Evolutionary conservation across 2,329 filamentous ascomycete species (phyloP).

Genomic region (Metarhizium rileyi): DNA sequence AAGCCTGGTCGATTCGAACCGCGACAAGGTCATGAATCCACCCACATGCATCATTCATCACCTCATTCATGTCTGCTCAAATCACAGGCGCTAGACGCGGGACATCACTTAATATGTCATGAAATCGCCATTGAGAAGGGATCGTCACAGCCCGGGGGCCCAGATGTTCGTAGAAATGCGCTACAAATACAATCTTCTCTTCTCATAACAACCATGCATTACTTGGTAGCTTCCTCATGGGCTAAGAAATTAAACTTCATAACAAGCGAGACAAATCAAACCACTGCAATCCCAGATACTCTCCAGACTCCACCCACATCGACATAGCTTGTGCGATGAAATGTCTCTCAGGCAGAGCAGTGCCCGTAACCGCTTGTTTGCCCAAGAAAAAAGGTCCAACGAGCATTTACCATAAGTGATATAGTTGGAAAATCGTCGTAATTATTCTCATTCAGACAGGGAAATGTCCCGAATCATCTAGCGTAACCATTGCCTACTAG

Average conservation of each 20-base stretch:
- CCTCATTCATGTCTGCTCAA: not conserved
- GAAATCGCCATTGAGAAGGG: not conserved
- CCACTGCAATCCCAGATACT: conserved; percentile 17
- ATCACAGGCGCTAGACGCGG: too few relatives aligned
- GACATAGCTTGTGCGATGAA: not conserved
- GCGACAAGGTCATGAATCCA: too few relatives aligned
- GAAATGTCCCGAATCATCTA: conserved; percentile 17
- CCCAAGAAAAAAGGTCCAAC: conserved; percentile 13
- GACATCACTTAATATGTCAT: not conserved
- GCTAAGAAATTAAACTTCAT: conserved; percentile 19
- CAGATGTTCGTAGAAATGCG: not conserved
- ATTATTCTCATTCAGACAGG: conserved; percentile 22
- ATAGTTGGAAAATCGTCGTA: conserved; percentile 29
- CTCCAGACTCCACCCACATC: conserved; percentile 14
- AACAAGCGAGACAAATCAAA: conserved; percentile 15
- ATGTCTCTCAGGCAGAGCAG: not conserved
- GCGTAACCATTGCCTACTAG: conserved; percentile 9
- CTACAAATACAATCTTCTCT: not conserved
- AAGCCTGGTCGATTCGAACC: too few relatives aligned
- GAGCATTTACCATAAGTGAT: conserved; percentile 28
- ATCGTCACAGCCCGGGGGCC: not conserved
- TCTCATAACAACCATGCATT: not conserved
- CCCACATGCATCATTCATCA: too few relatives aligned
- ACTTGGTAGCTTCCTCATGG: not conserved
- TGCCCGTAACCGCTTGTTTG: conserved; percentile 1